phyloP scores from a whole-genome alignment of 2,329 filamentous ascomycete genomes.

The Colletotrichum sp. region DNA sequence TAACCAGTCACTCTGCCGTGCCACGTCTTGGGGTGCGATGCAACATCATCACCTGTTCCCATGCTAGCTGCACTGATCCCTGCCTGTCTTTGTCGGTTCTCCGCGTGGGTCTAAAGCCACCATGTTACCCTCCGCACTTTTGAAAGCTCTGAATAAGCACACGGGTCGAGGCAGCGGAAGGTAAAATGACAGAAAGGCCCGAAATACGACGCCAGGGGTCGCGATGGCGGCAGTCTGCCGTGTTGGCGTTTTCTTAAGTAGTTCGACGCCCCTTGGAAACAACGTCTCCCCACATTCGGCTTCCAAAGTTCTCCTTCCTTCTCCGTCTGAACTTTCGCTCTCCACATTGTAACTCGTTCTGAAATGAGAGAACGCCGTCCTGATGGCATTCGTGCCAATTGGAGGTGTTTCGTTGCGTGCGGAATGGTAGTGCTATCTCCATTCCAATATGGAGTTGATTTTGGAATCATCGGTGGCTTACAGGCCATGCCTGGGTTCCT shows the following conservation, averaged over 20 bases:
- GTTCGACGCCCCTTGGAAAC: background rate
- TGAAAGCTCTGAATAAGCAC: background rate
- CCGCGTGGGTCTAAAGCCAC: background rate
- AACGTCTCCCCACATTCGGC: background rate
- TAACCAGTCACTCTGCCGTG: background rate
- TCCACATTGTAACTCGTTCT: background rate
- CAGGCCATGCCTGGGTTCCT: conserved; percentile 58
- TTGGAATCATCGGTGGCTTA: conserved; percentile 54
- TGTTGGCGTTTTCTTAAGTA: background rate
- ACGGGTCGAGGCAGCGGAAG: background rate
- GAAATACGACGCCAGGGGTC: background rate
- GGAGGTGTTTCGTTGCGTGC: conserved; percentile 53
- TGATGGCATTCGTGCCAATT: conserved; percentile 32
- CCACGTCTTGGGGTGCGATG: background rate
- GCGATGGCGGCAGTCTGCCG: background rate
- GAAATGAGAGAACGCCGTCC: background rate
- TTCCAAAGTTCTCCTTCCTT: background rate
- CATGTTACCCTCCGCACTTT: background rate
- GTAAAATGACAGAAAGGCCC: background rate
- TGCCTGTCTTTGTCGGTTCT: background rate
- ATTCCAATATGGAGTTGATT: conserved; percentile 58
- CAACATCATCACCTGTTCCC: background rate
- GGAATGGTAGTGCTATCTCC: conserved; percentile 35
- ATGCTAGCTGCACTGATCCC: background rate
- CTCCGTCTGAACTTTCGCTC: background rate